Conservation (phyloP, 495 filamentous ascomycete genomes). For the Podospora australis region DNA sequence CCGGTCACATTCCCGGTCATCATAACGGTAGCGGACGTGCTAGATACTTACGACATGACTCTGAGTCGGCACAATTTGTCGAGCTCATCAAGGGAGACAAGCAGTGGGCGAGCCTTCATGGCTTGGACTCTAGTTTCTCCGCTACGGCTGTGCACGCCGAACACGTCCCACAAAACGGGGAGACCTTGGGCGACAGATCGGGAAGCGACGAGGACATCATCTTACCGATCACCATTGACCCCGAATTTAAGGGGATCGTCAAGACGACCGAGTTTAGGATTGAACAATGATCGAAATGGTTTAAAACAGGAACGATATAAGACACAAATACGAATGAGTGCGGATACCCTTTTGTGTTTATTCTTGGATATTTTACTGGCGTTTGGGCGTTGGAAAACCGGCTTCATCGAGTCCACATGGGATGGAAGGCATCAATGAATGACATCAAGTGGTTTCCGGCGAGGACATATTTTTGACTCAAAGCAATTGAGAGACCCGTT, state of each 20-base stretch:
- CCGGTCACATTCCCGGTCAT: background rate
- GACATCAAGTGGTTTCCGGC: too few relatives aligned
- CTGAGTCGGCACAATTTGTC: background rate
- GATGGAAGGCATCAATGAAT: too few relatives aligned
- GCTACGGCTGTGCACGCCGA: conserved; percentile 5
- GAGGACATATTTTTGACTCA: too few relatives aligned
- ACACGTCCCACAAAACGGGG: background rate
- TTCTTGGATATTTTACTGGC: too few relatives aligned
- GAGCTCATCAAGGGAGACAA: background rate
- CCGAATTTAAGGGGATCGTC: conserved; percentile 2
- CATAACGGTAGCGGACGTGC: background rate
- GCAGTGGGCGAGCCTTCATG: background rate
- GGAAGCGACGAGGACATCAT: background rate
- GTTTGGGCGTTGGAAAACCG: too few relatives aligned
- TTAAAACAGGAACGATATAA: background rate
- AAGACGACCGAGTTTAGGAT: conserved; percentile 8
- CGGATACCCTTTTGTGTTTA: background rate
- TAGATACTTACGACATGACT: background rate
- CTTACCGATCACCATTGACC: background rate
- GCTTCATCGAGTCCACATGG: too few relatives aligned
- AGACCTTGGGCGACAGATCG: background rate
- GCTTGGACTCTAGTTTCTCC: too few relatives aligned
- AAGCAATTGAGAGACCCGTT: too few relatives aligned
- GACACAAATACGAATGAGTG: too few relatives aligned
- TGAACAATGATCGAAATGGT: conserved; percentile 5